phyloP scores from a whole-genome alignment of 805 yeast genomes.

The Hanseniaspora jakobsenii region DNA sequence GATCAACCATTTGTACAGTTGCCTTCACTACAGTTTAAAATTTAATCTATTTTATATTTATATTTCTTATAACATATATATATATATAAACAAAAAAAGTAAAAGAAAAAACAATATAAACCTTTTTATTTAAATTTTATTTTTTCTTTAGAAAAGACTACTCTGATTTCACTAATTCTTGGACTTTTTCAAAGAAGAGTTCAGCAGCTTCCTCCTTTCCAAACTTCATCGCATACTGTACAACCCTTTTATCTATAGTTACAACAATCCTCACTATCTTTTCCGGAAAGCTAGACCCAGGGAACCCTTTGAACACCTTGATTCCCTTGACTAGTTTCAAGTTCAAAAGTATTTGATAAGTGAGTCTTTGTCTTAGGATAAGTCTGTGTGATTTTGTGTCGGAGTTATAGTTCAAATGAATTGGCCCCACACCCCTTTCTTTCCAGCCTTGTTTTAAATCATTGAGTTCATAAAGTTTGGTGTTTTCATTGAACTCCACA shows the following conservation, averaged over 20 bases:
- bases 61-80: too few relatives aligned
- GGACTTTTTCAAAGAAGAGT: constrained; percentile 45
- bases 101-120: neutral
- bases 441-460: constrained; percentile 76
- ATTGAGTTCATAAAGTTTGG: constrained; percentile 67
- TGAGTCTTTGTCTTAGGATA: constrained; percentile 84
- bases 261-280: constrained; percentile 68
- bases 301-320: constrained; percentile 64
- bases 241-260: constrained; percentile 51
- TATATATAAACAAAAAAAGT: neutral
- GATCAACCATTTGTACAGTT: constrained; percentile 76
- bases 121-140: too few relatives aligned
- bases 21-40: constrained; percentile 44
- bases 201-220: constrained; percentile 48
- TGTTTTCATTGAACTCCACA: constrained; percentile 53
- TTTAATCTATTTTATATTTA: neutral
- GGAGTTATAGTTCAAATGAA: constrained; percentile 58
- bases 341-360: constrained; percentile 71
- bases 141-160: too few relatives aligned
- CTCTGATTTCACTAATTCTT: constrained; percentile 22
- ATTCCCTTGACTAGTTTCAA: constrained; percentile 51
- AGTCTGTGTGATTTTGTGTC: constrained; percentile 43
- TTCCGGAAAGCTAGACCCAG: constrained; percentile 71
- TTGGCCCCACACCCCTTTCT: constrained; percentile 80
- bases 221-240: constrained; percentile 72